Evolutionary conservation across 2,329 filamentous ascomycete genomes (phyloP).

Genomic region (Apiospora rasikravindrae): DNA sequence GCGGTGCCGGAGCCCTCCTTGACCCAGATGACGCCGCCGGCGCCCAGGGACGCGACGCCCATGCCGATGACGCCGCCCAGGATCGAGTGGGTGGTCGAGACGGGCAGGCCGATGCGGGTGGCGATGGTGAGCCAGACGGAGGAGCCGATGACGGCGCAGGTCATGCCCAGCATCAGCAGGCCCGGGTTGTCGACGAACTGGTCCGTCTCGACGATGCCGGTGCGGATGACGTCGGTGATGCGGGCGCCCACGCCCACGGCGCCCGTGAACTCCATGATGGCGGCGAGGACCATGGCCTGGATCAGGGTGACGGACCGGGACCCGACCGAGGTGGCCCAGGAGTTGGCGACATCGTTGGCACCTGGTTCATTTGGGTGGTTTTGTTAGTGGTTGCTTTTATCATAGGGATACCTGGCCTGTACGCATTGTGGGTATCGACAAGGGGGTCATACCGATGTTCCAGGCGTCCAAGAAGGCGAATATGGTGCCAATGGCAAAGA

Average conservation of each 20-base stretch:
- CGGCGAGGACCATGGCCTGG: slow-evolving; percentile 64
- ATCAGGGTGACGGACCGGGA: slow-evolving; percentile 68
- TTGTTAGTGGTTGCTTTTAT: slow-evolving; percentile 14
- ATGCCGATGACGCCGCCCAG: slow-evolving; percentile 65
- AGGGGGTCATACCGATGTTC: slow-evolving; percentile 61
- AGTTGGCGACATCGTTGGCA: slow-evolving; percentile 74
- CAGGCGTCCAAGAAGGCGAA: slow-evolving; percentile 71
- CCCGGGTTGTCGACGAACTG: slow-evolving; percentile 54
- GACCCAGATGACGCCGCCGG: slow-evolving; percentile 58
- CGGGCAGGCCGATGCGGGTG: slow-evolving; percentile 60
- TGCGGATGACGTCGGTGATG: slow-evolving; percentile 66
- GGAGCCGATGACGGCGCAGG: slow-evolving; percentile 59
- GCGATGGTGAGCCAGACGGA: slow-evolving; percentile 62
- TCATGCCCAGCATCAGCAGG: slow-evolving; percentile 64
- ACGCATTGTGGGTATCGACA: too few relatives aligned
- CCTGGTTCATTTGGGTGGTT: slow-evolving; percentile 31
- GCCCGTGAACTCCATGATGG: slow-evolving; percentile 67
- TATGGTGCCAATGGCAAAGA: slow-evolving; percentile 67
- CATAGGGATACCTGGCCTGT: not conserved
- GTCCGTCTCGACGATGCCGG: slow-evolving; percentile 58
- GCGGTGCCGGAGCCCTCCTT: slow-evolving; percentile 44
- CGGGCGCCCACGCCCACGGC: slow-evolving; percentile 64
- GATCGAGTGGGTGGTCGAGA: slow-evolving; percentile 67
- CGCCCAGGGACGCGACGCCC: slow-evolving; percentile 60
- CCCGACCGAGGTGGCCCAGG: slow-evolving; percentile 76